A percentile compares a stretch with the other conserved stretches of the same genome.
Evolutionary conservation across 75 land plant genomes (phyloP).

Genomic region (Selaginella tamariscina): DNA sequence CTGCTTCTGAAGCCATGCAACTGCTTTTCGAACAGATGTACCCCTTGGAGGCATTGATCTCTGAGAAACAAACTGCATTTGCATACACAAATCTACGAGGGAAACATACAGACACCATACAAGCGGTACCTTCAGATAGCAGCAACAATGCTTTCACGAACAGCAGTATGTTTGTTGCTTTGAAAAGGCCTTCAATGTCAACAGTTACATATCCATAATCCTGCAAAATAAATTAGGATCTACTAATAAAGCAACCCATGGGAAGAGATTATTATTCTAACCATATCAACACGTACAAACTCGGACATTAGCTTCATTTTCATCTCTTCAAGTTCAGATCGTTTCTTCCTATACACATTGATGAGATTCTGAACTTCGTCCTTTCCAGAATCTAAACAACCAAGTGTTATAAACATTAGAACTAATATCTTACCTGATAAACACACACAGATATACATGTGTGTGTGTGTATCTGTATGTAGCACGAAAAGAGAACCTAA

Average conservation of each 20-base stretch:
- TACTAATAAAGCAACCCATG: no score
- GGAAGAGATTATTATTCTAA: no score
- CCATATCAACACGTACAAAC: background rate
- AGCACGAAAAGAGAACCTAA: background rate
- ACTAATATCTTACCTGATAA: no score
- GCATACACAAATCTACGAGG: background rate
- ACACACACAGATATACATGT: background rate
- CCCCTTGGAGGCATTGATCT: background rate
- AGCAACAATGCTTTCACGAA: background rate
- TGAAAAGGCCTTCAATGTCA: background rate
- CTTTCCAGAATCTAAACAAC: background rate
- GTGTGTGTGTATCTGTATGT: background rate
- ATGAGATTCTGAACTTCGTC: background rate
- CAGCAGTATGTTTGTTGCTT: background rate
- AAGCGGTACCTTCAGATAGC: background rate
- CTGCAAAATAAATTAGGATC: background rate
- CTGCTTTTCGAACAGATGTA: background rate
- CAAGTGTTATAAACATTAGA: no score
- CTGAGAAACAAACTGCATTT: background rate
- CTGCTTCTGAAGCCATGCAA: background rate
- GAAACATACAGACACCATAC: background rate
- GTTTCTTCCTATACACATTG: background rate
- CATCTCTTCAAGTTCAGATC: background rate
- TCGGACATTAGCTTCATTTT: background rate
- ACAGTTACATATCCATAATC: background rate